Base-by-base conservation (phyloP, 2,329 filamentous ascomycete species). In the Xylariaceae sp. region DNA sequence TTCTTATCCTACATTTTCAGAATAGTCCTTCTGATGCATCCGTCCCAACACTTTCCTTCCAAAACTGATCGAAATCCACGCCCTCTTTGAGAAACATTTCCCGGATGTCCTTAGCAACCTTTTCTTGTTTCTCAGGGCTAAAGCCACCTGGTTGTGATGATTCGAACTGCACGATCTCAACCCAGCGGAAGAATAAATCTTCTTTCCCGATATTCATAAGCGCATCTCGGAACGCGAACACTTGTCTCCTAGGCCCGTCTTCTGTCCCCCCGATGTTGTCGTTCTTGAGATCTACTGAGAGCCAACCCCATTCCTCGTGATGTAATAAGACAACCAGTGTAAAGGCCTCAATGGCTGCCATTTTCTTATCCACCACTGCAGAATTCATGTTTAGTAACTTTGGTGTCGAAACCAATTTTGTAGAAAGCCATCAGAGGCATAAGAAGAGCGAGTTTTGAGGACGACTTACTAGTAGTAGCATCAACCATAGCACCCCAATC, bases 151-250 rank as follows among this genome's bases (percentile, higher is more conserved):
- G 86, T 55, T 79, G 78, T 27, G 82, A 85, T 34, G 87, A 85
- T 68, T 95, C 90, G 59, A 82, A 94, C 68, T 96, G 90, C 40
- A 96, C 83, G 61, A 94, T 78, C 70, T 96, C 91, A 39, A 95
- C 87, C 89, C 90, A 95, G 44, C 85, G 81, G 70, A 87, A 95
- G 70, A 96, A 96, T 42, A 96, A 66, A 53, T 86, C 82, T 65
- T 95, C 91, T 67, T 95, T 95, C 35, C 86, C 89, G 66, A 93
- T 74, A 3, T 76, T 76, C 1, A 79, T 76, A 55, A 96, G 74
- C 17, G 82, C 82, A 35, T 93, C 85, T 57, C 88, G 83, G 64
- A 96, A 94, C 3, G 78, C 76, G 51, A 93, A 79, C 7, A 96
- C 83, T 67, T 93, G 88, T 52, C 82, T 79, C 55, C 83, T 71